These are phyloP conservation scores for Limtongia smithiae DNA, from an alignment of 805 yeast species.

Conservation along the genomic window DNA sequence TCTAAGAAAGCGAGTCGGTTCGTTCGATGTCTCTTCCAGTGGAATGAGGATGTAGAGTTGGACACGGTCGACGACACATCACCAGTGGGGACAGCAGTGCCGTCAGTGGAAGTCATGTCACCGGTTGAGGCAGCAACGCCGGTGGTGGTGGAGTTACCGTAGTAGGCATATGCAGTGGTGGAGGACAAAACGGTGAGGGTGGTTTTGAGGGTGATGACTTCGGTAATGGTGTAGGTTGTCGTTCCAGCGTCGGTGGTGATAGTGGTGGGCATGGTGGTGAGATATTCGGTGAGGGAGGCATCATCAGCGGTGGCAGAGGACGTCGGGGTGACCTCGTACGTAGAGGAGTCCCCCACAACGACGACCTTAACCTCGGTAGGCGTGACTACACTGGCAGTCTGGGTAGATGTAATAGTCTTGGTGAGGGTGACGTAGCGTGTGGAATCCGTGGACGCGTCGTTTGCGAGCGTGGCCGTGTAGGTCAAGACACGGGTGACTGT, in stretches of 20 bases:
- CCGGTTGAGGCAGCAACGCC: too few species aligned
- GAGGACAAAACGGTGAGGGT: neutral
- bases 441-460: neutral
- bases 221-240: constrained; percentile 1
- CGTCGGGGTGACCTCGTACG: too few species aligned
- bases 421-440: constrained; percentile 2
- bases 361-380: neutral
- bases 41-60: too few species aligned
- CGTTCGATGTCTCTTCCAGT: too few species aligned
- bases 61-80: too few species aligned
- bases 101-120: too few species aligned
- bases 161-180: too few species aligned
- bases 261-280: neutral
- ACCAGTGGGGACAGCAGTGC: too few species aligned
- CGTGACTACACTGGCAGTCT: constrained; percentile 1
- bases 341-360: neutral
- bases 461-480: constrained; percentile 4
- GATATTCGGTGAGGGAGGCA: too few species aligned
- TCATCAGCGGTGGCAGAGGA: neutral
- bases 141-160: too few species aligned
- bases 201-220: neutral
- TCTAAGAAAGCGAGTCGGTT: too few species aligned
- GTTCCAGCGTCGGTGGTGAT: neutral
- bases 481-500: constrained; percentile 1
- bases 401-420: constrained; percentile 1